Conservation (phyloP, 352 stramenopile genomes). For the Lagenidium sp. region DNA sequence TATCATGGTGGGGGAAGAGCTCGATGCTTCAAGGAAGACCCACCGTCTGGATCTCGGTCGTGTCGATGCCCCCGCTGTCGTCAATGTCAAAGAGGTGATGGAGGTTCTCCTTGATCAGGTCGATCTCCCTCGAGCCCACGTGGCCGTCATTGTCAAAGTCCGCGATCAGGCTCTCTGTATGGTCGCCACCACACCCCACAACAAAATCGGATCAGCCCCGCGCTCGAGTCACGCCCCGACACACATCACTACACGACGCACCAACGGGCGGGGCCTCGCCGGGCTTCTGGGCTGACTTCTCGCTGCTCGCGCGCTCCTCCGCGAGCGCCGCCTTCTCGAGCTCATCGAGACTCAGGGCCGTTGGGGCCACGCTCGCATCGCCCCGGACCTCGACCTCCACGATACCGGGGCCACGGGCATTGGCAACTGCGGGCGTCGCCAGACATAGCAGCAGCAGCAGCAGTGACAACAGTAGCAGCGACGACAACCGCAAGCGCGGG, state of each 20-base stretch:
- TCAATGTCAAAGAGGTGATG: conserved; percentile 74
- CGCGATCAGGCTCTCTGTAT: conserved; percentile 56
- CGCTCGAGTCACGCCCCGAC: too few species aligned
- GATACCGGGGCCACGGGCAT: not conserved
- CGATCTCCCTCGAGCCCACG: conserved; percentile 66
- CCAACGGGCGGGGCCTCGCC: too few species aligned
- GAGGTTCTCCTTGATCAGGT: conserved; percentile 75
- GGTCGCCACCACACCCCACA: not conserved
- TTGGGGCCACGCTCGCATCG: conserved; percentile 6
- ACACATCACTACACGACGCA: too few species aligned
- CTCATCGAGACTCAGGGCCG: conserved; percentile 9
- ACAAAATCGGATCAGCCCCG: too few species aligned
- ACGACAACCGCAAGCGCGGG: too few species aligned
- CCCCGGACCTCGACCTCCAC: conserved; percentile 14
- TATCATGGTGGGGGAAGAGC: too few species aligned
- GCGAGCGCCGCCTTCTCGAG: conserved; percentile 8
- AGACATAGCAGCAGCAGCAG: conserved; percentile 7
- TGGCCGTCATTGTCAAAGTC: conserved; percentile 74
- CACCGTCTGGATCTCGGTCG: conserved; percentile 56
- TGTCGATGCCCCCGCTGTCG: conserved; percentile 64
- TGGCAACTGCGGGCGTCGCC: too few species aligned
- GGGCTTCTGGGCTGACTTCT: conserved; percentile 11
- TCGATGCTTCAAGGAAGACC: too few species aligned
- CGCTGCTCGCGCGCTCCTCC: conserved; percentile 9
- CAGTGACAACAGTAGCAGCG: not conserved